Conservation (phyloP, 2,329 filamentous ascomycete species). For the Plectosphaerella plurivora region DNA sequence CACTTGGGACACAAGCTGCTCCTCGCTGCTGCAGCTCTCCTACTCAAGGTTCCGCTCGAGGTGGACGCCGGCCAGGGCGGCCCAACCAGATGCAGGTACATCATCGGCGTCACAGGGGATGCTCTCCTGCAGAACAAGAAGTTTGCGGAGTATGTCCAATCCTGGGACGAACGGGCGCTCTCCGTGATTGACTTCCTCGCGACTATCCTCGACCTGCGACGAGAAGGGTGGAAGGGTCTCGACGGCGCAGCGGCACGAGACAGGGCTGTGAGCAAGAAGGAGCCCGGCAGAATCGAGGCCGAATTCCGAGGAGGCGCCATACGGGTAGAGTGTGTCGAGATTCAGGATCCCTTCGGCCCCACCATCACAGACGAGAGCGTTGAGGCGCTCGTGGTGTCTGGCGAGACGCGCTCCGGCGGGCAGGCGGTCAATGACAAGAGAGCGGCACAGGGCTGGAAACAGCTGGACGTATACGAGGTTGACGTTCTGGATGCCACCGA, state of each 20-base stretch:
- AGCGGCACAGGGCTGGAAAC: constrained; percentile 67
- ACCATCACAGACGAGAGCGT: constrained; percentile 80
- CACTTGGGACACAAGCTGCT: constrained; percentile 96
- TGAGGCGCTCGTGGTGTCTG: constrained; percentile 78
- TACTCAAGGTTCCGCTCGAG: constrained; percentile 50
- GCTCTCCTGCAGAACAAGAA: constrained; percentile 86
- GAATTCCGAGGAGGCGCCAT: constrained; percentile 56
- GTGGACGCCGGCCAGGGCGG: constrained; percentile 18
- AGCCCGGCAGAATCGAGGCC: constrained; percentile 42
- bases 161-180: constrained; percentile 70
- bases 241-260: constrained; percentile 15
- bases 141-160: constrained; percentile 73
- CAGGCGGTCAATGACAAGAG: constrained; percentile 82
- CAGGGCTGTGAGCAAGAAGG: constrained; percentile 26
- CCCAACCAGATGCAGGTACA: constrained; percentile 49
- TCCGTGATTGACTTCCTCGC: constrained; percentile 69
- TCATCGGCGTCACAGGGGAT: constrained; percentile 86
- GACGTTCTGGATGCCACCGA: constrained; percentile 59
- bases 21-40: constrained; percentile 77
- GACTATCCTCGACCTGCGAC: constrained; percentile 47
- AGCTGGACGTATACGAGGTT: constrained; percentile 5
- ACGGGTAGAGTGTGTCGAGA: constrained; percentile 73
- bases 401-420: constrained; percentile 81
- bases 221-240: constrained; percentile 38
- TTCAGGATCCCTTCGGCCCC: constrained; percentile 85